A percentile compares a stretch with the other conserved stretches of the same genome.
These are phyloP conservation scores for Syncephalastrum monosporum DNA, from an alignment of 371 early-diverging fungal genomes.

Conservation along the genomic window DNA sequence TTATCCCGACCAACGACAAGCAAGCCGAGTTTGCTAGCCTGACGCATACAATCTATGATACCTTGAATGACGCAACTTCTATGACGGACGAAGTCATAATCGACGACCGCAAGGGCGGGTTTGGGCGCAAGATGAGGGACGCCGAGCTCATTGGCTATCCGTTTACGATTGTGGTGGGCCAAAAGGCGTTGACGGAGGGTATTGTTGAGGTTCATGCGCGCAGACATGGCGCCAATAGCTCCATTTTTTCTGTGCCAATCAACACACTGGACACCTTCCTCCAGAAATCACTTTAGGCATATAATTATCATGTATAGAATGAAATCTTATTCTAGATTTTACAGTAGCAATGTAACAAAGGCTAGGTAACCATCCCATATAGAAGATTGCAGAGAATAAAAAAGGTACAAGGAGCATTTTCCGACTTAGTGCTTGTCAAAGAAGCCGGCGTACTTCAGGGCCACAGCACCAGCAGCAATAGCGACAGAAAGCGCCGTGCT, in stretches of 20 bases:
- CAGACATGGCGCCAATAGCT: too few relatives aligned
- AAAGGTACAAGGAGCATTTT: neutral
- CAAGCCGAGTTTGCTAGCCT: slow-evolving; percentile 28
- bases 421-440: slow-evolving; percentile 1
- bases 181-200: slow-evolving; percentile 48
- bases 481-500: slow-evolving; percentile 17
- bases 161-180: slow-evolving; percentile 64
- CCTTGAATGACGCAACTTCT: slow-evolving; percentile 14
- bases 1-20: slow-evolving; percentile 59
- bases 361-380: neutral
- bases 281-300: neutral
- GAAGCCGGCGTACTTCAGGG: neutral
- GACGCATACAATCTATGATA: slow-evolving; percentile 51
- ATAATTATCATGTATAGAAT: too few relatives aligned
- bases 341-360: neutral
- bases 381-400: neutral
- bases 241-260: too few relatives aligned
- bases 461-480: slow-evolving; percentile 14
- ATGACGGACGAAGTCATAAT: slow-evolving; percentile 19
- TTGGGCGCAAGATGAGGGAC: slow-evolving; percentile 76
- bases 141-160: slow-evolving; percentile 76
- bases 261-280: neutral
- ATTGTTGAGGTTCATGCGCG: slow-evolving; percentile 57
- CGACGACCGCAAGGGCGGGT: slow-evolving; percentile 62
- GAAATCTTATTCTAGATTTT: neutral